Base-by-base conservation (phyloP, 345 rosid species). In the Bruguiera gymnorhiza region DNA sequence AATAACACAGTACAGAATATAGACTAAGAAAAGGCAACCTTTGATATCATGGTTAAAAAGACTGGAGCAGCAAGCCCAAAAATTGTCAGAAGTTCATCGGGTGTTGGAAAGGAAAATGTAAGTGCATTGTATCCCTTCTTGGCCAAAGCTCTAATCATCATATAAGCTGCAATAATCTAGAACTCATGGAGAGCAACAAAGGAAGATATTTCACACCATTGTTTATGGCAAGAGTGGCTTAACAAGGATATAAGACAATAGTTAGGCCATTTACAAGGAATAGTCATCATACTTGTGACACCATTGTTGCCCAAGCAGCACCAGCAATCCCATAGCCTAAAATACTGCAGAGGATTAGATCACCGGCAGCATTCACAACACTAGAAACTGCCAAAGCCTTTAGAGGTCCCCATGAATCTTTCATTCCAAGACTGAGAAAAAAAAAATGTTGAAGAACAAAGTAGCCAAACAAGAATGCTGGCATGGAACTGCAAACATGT, bases 231-330 rank as follows among this genome's bases (percentile, higher is more conserved):
- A n/a, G 4, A 54, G 46, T 7, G 19, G 46, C 31, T 26, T n/a
- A 20, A 19, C 15, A 5, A 48, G 32, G 48, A 60, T 2, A 29
- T 26, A 31, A 10, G 27, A 54, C 5, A 6, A 11, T 34, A n/a
- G 16, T 39, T 23, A 9, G 18, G 62, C 36, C 29, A 23, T 13
- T n/a, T 8, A 52, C 8, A 54, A 29, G 60, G 34, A 34, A 27
- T 10, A 19, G 50, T 63, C 26, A 39, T 48, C 78, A 66, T 86
- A 95, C 99, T 70, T 95, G 99, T 36, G 99, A 92, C 43, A 79
- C 89, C 96, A 89, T 92, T 19, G 97, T 86, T 65, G 97, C 96
- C 97, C 97, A 92, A 30, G 99, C 97, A 29, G 97, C 99, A 68
- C 99, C 99, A 63, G 90, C 92, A 62, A 92, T 89, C 57, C 97